Base-by-base conservation (phyloP, 768 basidiomycete species). In the Hericium rajendrae region DNA sequence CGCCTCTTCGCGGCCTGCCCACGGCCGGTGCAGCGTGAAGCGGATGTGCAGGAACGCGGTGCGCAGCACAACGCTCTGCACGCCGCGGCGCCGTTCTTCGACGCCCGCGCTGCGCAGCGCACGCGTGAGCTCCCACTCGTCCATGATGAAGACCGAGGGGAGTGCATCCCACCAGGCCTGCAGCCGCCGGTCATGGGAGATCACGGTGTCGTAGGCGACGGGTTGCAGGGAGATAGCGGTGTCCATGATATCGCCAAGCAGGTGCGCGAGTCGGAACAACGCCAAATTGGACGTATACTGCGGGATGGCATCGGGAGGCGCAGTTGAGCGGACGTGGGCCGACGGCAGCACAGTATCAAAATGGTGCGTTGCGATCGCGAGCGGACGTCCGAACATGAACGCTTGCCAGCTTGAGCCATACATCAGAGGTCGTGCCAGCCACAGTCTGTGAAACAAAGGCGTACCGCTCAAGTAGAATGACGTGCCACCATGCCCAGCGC, bases 401-500 rank as follows among this genome's bases (percentile, higher is more conserved):
- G 86, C 82, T 67, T 88, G 86, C 88, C 87, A 89, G 60, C 87
- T 32, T 88, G 52, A 11, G 38, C 12, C n/a, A 51, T 28, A 52
- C 10, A 39, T 15, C 5, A 15, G 38, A 58, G 39, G 12, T 38
- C 6, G 11, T 38, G 13, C 24, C 6, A 6, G 12, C 62, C 24
- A 64, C 39, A 46, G 16, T 6, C 32, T n/a, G 4, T 48, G 50
- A 38, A 57, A 28, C 40, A 10, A 56, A 61, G 56, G 59, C 81
- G 39, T 57, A 85, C 86, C 86, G 76, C 72, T 89, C 87, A 22
- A 88, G 73, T 55, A 87, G 71, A 48, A 90, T 67, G 56, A 86
- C 83, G 69, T 90, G 86, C 88, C 88, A 90, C 87, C 87, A 90
- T 8, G 86, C 85, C 87, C 88, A 89, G 55, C 87, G 74, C 51